Percentiles rank a stretch among this genome's conserved stretches.
Conservation (phyloP, 129 eudicot species). For the Smallanthus sonchifolius region DNA sequence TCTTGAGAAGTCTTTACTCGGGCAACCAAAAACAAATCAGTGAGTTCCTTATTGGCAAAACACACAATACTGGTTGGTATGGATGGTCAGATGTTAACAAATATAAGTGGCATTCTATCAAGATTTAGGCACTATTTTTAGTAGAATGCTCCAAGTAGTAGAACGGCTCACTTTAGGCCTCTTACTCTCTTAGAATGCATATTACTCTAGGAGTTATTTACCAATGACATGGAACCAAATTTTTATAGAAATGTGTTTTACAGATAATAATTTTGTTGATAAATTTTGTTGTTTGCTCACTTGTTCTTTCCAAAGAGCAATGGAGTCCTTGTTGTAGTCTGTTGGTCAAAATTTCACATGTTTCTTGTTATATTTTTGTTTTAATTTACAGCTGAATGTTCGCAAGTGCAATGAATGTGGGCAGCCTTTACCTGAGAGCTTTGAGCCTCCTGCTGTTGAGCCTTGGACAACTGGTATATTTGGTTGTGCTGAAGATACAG, state of each 20-base stretch:
- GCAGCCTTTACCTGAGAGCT: constrained; percentile 91
- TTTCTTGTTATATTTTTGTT: not conserved
- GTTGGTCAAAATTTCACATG: not conserved
- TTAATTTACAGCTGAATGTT: constrained; percentile 51
- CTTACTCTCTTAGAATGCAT: not conserved
- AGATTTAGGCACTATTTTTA: not conserved
- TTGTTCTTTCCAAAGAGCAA: not conserved
- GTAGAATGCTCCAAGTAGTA: not conserved
- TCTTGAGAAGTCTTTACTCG: too few relatives aligned
- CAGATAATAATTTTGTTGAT: not conserved
- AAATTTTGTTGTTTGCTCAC: not conserved
- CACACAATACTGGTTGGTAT: not conserved
- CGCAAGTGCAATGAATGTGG: constrained; percentile 90
- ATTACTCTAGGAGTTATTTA: not conserved
- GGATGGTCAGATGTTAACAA: not conserved
- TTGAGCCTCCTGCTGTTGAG: constrained; percentile 80
- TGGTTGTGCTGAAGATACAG: constrained; percentile 81
- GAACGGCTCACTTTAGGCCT: not conserved
- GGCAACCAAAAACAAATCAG: too few relatives aligned
- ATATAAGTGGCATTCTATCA: not conserved
- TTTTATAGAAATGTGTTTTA: not conserved
- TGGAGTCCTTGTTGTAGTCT: not conserved
- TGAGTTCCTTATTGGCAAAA: too few relatives aligned
- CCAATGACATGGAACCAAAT: not conserved
- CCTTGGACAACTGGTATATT: constrained; percentile 91